Evolutionary conservation across 23 red algal species (phyloP).

Genomic region (Chondrus crispus): DNA sequence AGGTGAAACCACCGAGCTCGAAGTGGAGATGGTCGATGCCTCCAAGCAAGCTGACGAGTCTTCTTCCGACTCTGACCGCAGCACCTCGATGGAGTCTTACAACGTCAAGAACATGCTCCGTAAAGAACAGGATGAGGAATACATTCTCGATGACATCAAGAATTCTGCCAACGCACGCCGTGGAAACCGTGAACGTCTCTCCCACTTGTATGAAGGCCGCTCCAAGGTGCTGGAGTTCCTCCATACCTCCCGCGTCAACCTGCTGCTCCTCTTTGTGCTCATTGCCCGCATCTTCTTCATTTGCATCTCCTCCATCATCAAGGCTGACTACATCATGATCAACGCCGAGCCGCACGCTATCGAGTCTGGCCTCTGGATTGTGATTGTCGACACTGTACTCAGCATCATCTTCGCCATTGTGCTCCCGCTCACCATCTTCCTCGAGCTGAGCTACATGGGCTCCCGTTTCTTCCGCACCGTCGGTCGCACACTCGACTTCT

Average conservation of each 20-base stretch:
- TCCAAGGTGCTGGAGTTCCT: slow-evolving; percentile 36
- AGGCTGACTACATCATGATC: background rate
- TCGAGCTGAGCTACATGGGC: slow-evolving; percentile 8
- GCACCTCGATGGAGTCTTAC: background rate
- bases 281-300: slow-evolving; percentile 17
- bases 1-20: background rate
- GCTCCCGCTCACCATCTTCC: background rate
- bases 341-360: background rate
- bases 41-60: background rate
- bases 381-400: background rate
- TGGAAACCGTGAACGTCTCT: background rate
- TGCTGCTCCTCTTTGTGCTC: slow-evolving; percentile 20
- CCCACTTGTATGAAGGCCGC: slow-evolving; percentile 13
- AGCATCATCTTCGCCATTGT: background rate
- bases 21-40: background rate
- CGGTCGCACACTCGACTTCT: slow-evolving; percentile 18
- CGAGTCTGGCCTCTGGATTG: background rate
- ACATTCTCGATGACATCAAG: background rate
- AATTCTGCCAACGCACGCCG: background rate
- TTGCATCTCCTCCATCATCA: too few relatives aligned
- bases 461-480: background rate
- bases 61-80: background rate
- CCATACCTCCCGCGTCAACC: slow-evolving; percentile 35
- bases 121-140: background rate
- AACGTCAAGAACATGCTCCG: background rate